Evolutionary conservation across 352 stramenopile species (phyloP).

Genomic region (Globisporangium mamillatum): DNA sequence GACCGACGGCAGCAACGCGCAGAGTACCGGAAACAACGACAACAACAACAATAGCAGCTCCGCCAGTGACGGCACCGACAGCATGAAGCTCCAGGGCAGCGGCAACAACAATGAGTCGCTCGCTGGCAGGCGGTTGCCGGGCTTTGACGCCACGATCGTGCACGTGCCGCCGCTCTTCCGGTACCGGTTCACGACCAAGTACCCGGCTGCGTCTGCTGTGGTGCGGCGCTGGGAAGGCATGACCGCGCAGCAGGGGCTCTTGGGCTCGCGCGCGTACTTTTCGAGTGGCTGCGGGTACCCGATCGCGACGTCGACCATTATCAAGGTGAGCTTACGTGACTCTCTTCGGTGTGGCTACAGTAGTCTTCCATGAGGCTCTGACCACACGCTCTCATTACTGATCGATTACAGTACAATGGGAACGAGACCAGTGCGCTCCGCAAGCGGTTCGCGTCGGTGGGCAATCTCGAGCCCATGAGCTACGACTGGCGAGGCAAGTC

Average conservation of each 20-base stretch:
- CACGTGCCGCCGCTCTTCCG: constrained; percentile 62
- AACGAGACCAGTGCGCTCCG: constrained; percentile 58
- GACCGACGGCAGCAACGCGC: not conserved
- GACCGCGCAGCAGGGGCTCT: constrained; percentile 60
- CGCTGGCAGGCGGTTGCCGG: constrained; percentile 63
- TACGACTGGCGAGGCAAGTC: constrained; percentile 87
- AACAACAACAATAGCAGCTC: constrained; percentile 5
- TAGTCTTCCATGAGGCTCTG: not conserved
- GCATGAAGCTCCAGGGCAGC: constrained; percentile 3
- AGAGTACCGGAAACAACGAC: not conserved
- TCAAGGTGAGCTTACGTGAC: constrained; percentile 35
- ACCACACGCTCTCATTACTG: not conserved
- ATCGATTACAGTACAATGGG: constrained; percentile 59
- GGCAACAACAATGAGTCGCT: constrained; percentile 32
- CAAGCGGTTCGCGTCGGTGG: constrained; percentile 58
- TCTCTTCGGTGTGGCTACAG: not conserved
- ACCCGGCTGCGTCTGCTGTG: constrained; percentile 67
- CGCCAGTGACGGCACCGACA: not conserved
- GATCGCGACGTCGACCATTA: constrained; percentile 70
- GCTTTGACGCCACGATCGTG: constrained; percentile 65
- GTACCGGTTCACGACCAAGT: constrained; percentile 79
- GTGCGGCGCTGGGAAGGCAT: constrained; percentile 75
- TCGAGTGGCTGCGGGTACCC: constrained; percentile 84
- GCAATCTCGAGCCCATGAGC: constrained; percentile 45
- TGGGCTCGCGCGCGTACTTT: constrained; percentile 77